These are phyloP conservation scores for Neofusicoccum sp. DNA, from an alignment of 2,329 filamentous ascomycete species.

Conservation along the genomic window DNA sequence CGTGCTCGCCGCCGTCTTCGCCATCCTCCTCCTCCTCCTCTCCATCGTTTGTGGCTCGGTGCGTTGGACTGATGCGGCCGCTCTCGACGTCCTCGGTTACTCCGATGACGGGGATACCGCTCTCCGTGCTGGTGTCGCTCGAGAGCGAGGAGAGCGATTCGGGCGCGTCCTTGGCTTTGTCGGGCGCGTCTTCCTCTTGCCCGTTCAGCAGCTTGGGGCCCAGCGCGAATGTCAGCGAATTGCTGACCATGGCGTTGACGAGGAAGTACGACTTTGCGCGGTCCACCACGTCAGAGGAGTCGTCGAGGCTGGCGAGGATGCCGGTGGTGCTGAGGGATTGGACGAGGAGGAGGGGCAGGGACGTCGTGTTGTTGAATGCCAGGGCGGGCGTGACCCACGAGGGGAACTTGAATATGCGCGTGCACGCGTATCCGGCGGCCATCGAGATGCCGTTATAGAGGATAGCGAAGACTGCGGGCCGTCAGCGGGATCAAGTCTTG, in stretches of 20 bases:
- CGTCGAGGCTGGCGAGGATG: slow-evolving; percentile 53
- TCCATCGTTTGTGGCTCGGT: slow-evolving; percentile 24
- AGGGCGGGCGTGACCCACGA: slow-evolving; percentile 58
- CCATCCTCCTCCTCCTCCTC: slow-evolving; percentile 29
- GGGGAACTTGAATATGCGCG: slow-evolving; percentile 52
- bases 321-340: slow-evolving; percentile 59
- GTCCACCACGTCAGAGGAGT: slow-evolving; percentile 52
- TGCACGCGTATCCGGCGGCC: slow-evolving; percentile 47
- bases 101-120: neutral
- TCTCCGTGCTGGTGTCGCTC: neutral
- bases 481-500: neutral
- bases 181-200: slow-evolving; percentile 44
- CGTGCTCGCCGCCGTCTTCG: slow-evolving; percentile 30
- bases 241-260: slow-evolving; percentile 65
- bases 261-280: slow-evolving; percentile 68
- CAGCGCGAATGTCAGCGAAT: slow-evolving; percentile 65
- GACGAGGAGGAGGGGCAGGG: slow-evolving; percentile 55
- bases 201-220: slow-evolving; percentile 61
- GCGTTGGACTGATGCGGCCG: slow-evolving; percentile 24
- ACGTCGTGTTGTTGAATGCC: slow-evolving; percentile 62
- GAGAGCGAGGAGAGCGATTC: slow-evolving; percentile 21
- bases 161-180: slow-evolving; percentile 32
- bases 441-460: slow-evolving; percentile 55
- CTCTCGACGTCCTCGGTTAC: slow-evolving; percentile 24
- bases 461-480: slow-evolving; percentile 51